These are phyloP conservation scores for Begonia fuchsioides DNA, from an alignment of 306 rosid genomes.

Conservation along the genomic window DNA sequence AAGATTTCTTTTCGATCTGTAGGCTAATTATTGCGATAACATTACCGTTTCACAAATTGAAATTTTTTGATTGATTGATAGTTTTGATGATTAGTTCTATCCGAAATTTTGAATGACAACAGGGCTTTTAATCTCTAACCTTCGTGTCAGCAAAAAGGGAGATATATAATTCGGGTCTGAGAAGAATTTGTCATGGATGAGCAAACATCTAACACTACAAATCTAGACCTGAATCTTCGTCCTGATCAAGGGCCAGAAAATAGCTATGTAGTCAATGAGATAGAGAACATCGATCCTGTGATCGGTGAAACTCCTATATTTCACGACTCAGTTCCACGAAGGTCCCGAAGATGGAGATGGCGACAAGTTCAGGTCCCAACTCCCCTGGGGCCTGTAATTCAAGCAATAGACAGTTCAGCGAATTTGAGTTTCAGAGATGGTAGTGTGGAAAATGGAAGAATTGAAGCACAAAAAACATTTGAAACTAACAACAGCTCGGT, in stretches of 20 bases:
- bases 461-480: conserved; percentile 44
- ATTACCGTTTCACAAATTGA: background rate
- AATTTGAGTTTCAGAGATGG: conserved; percentile 68
- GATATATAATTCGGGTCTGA: background rate
- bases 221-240: conserved; percentile 95
- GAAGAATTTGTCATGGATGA: conserved; percentile 51
- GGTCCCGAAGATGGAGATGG: conserved; percentile 53
- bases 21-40: background rate
- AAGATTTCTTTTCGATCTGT: background rate
- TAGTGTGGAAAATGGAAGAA: conserved; percentile 57
- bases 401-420: conserved; percentile 50
- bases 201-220: conserved; percentile 64
- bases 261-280: no score
- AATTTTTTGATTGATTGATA: background rate
- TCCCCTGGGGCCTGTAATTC: conserved; percentile 39
- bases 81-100: no score
- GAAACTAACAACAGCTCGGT: conserved; percentile 44
- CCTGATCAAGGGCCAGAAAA: conserved; percentile 55
- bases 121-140: conserved; percentile 21
- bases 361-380: conserved; percentile 18
- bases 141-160: conserved; percentile 15
- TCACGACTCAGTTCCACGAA: conserved; percentile 37
- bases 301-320: conserved; percentile 32
- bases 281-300: no score
- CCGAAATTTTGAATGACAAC: no score